Evolutionary conservation across 768 basidiomycete species (phyloP).

Genomic region (Kwoniella dejecticola): DNA sequence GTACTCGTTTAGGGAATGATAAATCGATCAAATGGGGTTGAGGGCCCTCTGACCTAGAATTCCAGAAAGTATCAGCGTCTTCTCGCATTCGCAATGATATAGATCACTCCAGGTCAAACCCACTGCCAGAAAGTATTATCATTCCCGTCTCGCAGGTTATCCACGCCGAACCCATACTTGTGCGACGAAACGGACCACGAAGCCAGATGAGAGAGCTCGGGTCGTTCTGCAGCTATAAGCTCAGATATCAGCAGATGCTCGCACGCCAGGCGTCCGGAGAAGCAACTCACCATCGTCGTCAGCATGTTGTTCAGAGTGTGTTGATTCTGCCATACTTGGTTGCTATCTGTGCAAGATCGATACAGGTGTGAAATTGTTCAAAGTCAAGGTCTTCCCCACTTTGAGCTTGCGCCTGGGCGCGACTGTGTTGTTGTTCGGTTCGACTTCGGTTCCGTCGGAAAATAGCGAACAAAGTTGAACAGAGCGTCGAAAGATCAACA

Average conservation of each 20-base stretch:
- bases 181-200: slow-evolving; percentile 95
- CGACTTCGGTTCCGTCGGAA: background rate
- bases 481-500: too few species aligned
- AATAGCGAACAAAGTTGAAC: background rate
- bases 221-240: slow-evolving; percentile 22
- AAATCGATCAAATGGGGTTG: slow-evolving; percentile 96
- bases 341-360: background rate
- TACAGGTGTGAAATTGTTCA: too few species aligned
- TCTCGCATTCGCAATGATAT: too few species aligned
- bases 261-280: too few species aligned
- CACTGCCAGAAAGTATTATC: slow-evolving; percentile 98
- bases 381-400: background rate
- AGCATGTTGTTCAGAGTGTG: slow-evolving; percentile 1
- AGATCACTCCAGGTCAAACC: too few species aligned
- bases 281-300: slow-evolving; percentile 11
- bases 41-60: slow-evolving; percentile 71
- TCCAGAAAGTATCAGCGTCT: too few species aligned
- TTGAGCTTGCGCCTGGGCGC: too few species aligned
- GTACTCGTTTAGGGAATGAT: slow-evolving; percentile 86
- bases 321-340: slow-evolving; percentile 1
- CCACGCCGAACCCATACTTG: slow-evolving; percentile 95
- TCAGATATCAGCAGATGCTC: background rate
- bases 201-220: slow-evolving; percentile 72
- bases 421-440: background rate
- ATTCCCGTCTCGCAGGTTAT: slow-evolving; percentile 84